Evolutionary conservation across 1,284 basidiomycete species (phyloP), one percentile per base, ranked within the genome.

Genomic region (Leccinum solheimii): DNA sequence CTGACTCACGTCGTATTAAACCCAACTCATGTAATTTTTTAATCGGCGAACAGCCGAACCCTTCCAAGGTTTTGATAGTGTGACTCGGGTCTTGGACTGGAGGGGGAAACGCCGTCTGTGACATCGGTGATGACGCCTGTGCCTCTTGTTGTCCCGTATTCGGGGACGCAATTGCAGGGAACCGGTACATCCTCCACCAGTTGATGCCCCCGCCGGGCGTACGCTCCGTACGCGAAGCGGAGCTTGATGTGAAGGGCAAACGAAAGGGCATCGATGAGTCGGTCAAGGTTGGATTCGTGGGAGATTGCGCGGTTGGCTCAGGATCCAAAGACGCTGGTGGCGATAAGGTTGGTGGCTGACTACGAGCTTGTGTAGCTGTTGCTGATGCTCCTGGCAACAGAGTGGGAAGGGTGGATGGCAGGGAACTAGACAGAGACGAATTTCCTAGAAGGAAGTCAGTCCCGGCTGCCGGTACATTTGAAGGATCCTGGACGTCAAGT

Each of bases 161-260:
- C 45, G 70, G 72, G 4, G 80, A 75, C n/a, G 75, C 72, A 64
- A 90, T 86, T 38, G 87, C 81, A 8, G 87, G 87, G 77, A 91
- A 92, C 40, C 89, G 81, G 71, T 91, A 91, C 68, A 91, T 76
- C 62, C 91, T 79, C 91, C 90, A 92, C 83, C 90, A 88, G 71
- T 91, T 91, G 62, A 91, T 85, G 14, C 87, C 80, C 30, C 82
- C 83, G 30, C 72, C 73, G 53, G 74, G 67, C 6, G 67, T 72
- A 40, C 58, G 72, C 61, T 76, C 75, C 6, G 76, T 76, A 16
- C 72, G 73, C 10, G 75, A 72, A 58, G 72, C 64, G 49, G 73
- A 75, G 30, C 68, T 67, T 27, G 68, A 48, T 5, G 63, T 59
- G 36, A 75, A 69, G 1, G 72, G 72, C 19, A 75, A 59, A 56